These are phyloP conservation scores for Rhizopogon vulgaris DNA, from an alignment of 768 basidiomycete genomes.

Conservation along the genomic window DNA sequence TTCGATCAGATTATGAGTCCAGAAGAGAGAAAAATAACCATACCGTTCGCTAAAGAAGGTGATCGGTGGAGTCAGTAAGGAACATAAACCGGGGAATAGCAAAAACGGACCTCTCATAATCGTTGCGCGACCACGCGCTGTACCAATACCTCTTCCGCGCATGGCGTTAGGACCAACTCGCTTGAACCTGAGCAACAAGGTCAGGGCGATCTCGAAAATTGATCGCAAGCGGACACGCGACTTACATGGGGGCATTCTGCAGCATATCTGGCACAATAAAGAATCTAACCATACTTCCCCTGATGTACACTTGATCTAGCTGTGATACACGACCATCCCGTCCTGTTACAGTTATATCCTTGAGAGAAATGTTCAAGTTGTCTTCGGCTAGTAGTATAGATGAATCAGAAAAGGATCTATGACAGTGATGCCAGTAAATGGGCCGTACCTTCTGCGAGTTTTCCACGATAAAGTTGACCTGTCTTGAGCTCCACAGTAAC, in stretches of 20 bases:
- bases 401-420: slow-evolving; percentile 14
- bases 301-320: slow-evolving; percentile 97
- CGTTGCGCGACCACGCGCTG: slow-evolving; percentile 96
- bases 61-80: slow-evolving; percentile 13
- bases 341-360: slow-evolving; percentile 95
- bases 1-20: slow-evolving; percentile 11
- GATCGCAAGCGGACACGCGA: slow-evolving; percentile 11
- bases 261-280: slow-evolving; percentile 99
- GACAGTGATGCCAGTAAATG: slow-evolving; percentile 2
- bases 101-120: slow-evolving; percentile 86
- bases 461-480: slow-evolving; percentile 94
- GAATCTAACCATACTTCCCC: slow-evolving; percentile 97
- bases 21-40: slow-evolving; percentile 11
- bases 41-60: slow-evolving; percentile 65
- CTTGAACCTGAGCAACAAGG: slow-evolving; percentile 73
- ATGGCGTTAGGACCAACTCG: slow-evolving; percentile 97
- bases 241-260: slow-evolving; percentile 97
- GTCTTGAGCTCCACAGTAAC: slow-evolving; percentile 99
- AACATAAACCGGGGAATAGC: neutral
- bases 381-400: slow-evolving; percentile 74
- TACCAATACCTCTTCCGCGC: slow-evolving; percentile 98
- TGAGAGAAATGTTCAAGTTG: slow-evolving; percentile 93
- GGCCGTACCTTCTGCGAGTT: slow-evolving; percentile 85
- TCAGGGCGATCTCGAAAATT: slow-evolving; percentile 3
- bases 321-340: slow-evolving; percentile 98